These are phyloP conservation scores for Favolaschia claudopus DNA, from an alignment of 768 basidiomycete species.

Conservation along the genomic window DNA sequence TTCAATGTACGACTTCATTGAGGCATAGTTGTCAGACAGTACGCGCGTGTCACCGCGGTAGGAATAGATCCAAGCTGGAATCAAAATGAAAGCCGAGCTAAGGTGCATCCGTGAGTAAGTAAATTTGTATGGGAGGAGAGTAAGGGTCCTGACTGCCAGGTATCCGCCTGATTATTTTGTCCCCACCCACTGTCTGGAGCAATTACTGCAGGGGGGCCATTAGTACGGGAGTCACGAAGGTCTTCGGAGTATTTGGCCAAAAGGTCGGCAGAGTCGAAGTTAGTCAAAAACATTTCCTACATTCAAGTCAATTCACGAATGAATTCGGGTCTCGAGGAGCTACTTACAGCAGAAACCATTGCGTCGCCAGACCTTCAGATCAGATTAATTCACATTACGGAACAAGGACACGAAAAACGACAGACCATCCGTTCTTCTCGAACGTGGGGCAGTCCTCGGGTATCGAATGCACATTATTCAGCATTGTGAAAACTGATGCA, in stretches of 20 bases:
- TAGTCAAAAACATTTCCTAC: slow-evolving; percentile 39
- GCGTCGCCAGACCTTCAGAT: slow-evolving; percentile 34
- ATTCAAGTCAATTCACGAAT: not conserved
- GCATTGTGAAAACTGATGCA: slow-evolving; percentile 31
- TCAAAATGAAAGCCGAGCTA: slow-evolving; percentile 39
- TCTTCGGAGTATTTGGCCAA: slow-evolving; percentile 38
- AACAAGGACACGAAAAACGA: not conserved
- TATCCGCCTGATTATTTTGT: slow-evolving; percentile 40
- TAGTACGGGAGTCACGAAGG: slow-evolving; percentile 32
- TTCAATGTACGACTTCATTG: slow-evolving; percentile 39
- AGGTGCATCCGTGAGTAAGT: not conserved
- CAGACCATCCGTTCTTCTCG: slow-evolving; percentile 41
- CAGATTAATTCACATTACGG: not conserved
- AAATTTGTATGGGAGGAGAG: not conserved
- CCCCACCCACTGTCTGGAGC: slow-evolving; percentile 41
- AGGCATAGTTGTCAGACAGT: slow-evolving; percentile 34
- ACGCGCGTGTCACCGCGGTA: slow-evolving; percentile 38
- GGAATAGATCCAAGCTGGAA: slow-evolving; percentile 39
- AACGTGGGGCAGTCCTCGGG: slow-evolving; percentile 38
- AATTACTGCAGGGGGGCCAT: slow-evolving; percentile 36
- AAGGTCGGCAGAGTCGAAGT: slow-evolving; percentile 36
- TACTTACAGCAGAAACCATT: slow-evolving; percentile 36
- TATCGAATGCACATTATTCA: slow-evolving; percentile 35
- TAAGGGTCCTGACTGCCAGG: slow-evolving; percentile 36
- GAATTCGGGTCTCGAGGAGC: not conserved